phyloP scores from a whole-genome alignment of 2,329 filamentous ascomycete genomes.

The Pestalotiopsis sp. region DNA sequence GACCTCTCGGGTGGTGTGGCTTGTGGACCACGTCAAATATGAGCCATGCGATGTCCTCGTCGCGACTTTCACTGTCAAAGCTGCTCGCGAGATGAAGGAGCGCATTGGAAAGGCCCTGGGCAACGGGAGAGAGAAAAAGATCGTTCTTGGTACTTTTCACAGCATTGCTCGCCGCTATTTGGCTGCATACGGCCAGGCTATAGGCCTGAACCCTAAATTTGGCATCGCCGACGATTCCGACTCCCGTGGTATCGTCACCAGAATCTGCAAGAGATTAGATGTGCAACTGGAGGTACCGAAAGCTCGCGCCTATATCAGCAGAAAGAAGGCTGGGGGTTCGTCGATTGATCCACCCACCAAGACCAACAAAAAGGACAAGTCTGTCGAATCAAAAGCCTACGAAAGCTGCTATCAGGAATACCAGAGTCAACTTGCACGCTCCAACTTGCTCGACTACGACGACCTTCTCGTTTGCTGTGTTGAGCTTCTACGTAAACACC shows the following conservation, averaged over 20 bases:
- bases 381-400: slow-evolving; percentile 58
- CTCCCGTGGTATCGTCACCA: slow-evolving; percentile 75
- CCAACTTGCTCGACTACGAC: slow-evolving; percentile 91
- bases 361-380: slow-evolving; percentile 47
- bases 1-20: slow-evolving; percentile 88
- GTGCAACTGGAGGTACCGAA: slow-evolving; percentile 69
- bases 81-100: slow-evolving; percentile 89
- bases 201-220: slow-evolving; percentile 82
- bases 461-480: slow-evolving; percentile 85
- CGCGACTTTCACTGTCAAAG: slow-evolving; percentile 96
- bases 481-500: slow-evolving; percentile 73
- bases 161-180: slow-evolving; percentile 88
- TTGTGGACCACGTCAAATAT: slow-evolving; percentile 72
- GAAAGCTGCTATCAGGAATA: slow-evolving; percentile 74
- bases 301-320: slow-evolving; percentile 78
- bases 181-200: slow-evolving; percentile 78
- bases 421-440: slow-evolving; percentile 71
- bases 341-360: slow-evolving; percentile 32
- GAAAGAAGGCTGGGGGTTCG: slow-evolving; percentile 61
- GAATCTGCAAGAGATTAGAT: slow-evolving; percentile 77
- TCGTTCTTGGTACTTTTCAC: slow-evolving; percentile 93
- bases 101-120: slow-evolving; percentile 83
- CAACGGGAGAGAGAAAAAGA: slow-evolving; percentile 70
- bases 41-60: slow-evolving; percentile 88
- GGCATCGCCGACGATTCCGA: slow-evolving; percentile 88